These are phyloP conservation scores for Camellia sinensis DNA, from an alignment of 148 eudicot species.

Conservation along the genomic window DNA sequence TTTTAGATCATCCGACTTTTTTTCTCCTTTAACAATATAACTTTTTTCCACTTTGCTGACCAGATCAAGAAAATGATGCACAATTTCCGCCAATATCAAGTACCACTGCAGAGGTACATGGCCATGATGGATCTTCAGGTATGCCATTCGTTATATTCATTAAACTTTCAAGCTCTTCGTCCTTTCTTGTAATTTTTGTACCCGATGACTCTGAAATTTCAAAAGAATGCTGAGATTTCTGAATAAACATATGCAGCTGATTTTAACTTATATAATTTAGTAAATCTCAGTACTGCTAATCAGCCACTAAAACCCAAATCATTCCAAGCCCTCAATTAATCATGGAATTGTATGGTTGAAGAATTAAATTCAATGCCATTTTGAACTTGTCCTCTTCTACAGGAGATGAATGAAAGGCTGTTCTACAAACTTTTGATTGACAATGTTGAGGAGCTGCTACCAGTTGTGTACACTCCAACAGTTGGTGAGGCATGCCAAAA, in stretches of 20 bases:
- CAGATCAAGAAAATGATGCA: conserved; percentile 92
- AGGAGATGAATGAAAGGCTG: conserved; percentile 78
- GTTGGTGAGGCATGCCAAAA: conserved; percentile 99
- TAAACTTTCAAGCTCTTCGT: background rate
- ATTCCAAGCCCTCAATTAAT: background rate
- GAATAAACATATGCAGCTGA: background rate
- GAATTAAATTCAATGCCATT: background rate
- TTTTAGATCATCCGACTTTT: no score
- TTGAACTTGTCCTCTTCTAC: conserved; percentile 17
- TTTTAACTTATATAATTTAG: background rate
- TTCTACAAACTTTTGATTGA: conserved; percentile 87
- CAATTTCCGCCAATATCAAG: conserved; percentile 83
- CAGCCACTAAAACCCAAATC: background rate
- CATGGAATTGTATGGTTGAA: background rate
- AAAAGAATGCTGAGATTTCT: background rate
- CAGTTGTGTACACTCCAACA: conserved; percentile 89
- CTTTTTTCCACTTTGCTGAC: conserved; percentile 6
- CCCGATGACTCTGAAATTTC: background rate
- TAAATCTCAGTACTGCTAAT: background rate
- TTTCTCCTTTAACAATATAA: background rate
- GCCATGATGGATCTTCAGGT: conserved; percentile 99
- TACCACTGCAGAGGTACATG: conserved; percentile 87
- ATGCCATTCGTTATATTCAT: background rate
- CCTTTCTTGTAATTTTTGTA: background rate
- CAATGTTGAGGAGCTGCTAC: conserved; percentile 88